Conservation (phyloP, 2,329 filamentous ascomycete species). For the Zelopaecilomyces penicillatus region DNA sequence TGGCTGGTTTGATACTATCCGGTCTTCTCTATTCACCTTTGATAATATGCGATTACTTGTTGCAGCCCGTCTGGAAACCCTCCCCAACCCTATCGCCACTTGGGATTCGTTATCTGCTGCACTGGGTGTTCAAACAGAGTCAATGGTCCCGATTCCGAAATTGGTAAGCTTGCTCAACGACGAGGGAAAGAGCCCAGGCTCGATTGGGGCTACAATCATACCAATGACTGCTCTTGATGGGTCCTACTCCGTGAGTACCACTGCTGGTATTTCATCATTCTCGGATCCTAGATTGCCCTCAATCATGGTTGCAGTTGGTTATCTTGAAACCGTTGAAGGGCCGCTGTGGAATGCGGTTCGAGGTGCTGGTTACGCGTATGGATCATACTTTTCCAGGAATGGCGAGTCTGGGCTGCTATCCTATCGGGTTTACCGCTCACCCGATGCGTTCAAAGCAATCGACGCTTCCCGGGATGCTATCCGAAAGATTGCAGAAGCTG, state of each 20-base stretch:
- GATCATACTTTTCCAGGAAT: slow-evolving; percentile 69
- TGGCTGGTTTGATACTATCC: slow-evolving; percentile 67
- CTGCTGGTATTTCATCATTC: slow-evolving; percentile 66
- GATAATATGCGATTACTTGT: slow-evolving; percentile 81
- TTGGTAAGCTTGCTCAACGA: slow-evolving; percentile 64
- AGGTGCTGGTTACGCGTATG: slow-evolving; percentile 88
- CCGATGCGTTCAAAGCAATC: slow-evolving; percentile 82
- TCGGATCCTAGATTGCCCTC: slow-evolving; percentile 71
- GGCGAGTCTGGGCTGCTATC: slow-evolving; percentile 72
- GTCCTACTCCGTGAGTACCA: slow-evolving; percentile 73
- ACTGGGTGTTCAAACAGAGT: slow-evolving; percentile 30
- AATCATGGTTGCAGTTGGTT: slow-evolving; percentile 79
- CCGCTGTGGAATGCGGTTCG: slow-evolving; percentile 91
- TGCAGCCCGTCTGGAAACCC: slow-evolving; percentile 67
- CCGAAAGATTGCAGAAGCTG: slow-evolving; percentile 63
- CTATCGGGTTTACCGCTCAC: slow-evolving; percentile 83
- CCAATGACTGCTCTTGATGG: slow-evolving; percentile 91
- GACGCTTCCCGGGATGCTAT: slow-evolving; percentile 67
- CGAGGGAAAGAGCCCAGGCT: slow-evolving; percentile 67
- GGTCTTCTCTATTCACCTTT: slow-evolving; percentile 68
- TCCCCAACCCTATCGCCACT: slow-evolving; percentile 65
- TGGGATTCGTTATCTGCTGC: slow-evolving; percentile 54
- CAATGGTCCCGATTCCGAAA: slow-evolving; percentile 61
- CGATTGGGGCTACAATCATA: slow-evolving; percentile 65
- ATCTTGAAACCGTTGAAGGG: slow-evolving; percentile 87